Base-by-base conservation (phyloP, 495 filamentous ascomycete species). In the Penicillium macrosclerotiorum region DNA sequence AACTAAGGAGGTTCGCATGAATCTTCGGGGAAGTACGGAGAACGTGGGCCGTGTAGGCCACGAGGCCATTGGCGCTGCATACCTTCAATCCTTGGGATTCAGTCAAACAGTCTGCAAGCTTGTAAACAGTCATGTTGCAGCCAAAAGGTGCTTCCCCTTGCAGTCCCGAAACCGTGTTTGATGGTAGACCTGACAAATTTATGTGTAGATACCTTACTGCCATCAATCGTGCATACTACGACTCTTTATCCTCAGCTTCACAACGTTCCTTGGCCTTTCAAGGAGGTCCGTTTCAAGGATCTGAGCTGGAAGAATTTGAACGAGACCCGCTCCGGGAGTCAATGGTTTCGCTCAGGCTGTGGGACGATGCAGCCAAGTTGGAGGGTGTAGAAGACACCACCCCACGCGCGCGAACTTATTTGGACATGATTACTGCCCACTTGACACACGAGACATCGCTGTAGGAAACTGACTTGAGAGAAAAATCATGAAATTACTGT, bases 321-420 rank as follows among this genome's bases (percentile, higher is more conserved):
- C 19, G 55, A 37, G 62, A 70, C 39, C 60, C 59, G 1, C 55
- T 69, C 20, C 60, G 59, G 4, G 59, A 65, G 24, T 64, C 69
- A 16, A 73, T 71, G 67, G 64, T 69, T 24, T 52, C 54, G 4
- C 45, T 75, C 14, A 55, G 70, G 18, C 55, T 57, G 34, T 75
- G 70, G 68, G 71, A 75, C 47, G 71, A 75, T 59, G 48, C 42
- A 5, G 69, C 70, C 1, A 75, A 72, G 45, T 30, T 70, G 22
- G 55, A 55, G 17, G 65, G 56, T 0, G 44, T 71, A 42, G 59
- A 64, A 32, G 52, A 53, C 1, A 45, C 30, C 1, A 67, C 64
- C 0, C 64, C 62, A 5, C 56, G 63, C 6, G 57, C 62, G 13
- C 16, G 45, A 11, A 31, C 57, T 0, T 72, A 74, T 52, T 24